Base-by-base conservation (phyloP, 2,329 filamentous ascomycete species). In the Pseudogymnoascus sp. region DNA sequence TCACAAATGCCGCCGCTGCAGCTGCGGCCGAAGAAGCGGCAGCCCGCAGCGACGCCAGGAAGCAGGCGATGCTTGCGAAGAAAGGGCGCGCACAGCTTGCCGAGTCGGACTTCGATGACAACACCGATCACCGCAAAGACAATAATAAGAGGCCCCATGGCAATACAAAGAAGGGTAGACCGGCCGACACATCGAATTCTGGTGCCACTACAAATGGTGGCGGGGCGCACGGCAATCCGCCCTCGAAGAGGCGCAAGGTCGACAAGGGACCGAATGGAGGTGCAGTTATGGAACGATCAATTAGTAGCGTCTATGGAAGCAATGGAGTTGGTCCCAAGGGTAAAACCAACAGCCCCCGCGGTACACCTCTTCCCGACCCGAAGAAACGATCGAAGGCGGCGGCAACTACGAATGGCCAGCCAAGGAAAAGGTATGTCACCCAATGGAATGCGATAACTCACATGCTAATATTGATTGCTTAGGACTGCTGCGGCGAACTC, bases 1-100 rank as follows among this genome's bases (percentile, higher is more conserved):
- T 85, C 53, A 79, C 82, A 4, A 82, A 91, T 22, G 89, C 90
- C 1, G 89, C 89, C 11, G 88, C 88, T 63, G 87, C 89, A 66
- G 82, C 89, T 50, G 83, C 95, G 62, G 92, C 93, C 61, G 90
- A 89, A 37, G 93, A 96, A 74, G 89, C 89, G 19, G 89, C 91
- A 11, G 88, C 89, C 63, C 86, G 93, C 69, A 95, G 91, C 73
- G 92, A 96, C 72, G 88, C 89, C 35, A 84, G 91, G 67, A 91
- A 93, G 72, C 91, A 96, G 75, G 89, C 91, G 22, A 81, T 93
- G 65, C 82, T 88, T 66, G 89, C 89, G 41, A 90, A 89, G 71
- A 91, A 89, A 73, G 81, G 78, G 61, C 71, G 72, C 60, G 72
- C 71, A 22, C 85, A 89, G 50, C 59, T 24, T 38, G 81, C 84